Conservation (phyloP, 2,329 filamentous ascomycete species). For the Xylariales sp. region DNA sequence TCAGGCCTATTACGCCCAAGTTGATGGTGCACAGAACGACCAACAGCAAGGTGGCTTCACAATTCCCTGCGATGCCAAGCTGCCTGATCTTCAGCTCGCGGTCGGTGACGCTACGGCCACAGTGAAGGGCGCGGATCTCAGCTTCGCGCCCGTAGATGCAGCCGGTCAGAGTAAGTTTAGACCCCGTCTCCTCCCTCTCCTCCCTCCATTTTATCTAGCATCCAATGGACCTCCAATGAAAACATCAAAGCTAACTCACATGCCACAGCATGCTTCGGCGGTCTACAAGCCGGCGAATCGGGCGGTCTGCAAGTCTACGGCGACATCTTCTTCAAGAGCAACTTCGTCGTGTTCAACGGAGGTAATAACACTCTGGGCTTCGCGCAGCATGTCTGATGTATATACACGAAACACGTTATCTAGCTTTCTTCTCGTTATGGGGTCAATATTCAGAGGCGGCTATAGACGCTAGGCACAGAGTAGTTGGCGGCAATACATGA, state of each 20-base stretch:
- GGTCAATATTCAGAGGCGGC: not conserved
- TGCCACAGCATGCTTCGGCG: conserved; percentile 70
- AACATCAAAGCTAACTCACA: conserved; percentile 22
- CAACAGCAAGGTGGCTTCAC: conserved; percentile 57
- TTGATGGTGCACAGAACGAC: conserved; percentile 57
- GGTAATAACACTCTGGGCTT: conserved; percentile 66
- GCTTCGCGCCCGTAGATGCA: conserved; percentile 62
- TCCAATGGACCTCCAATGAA: not conserved
- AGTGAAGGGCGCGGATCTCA: conserved; percentile 64
- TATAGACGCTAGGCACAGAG: conserved; percentile 7
- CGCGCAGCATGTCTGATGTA: conserved; percentile 63
- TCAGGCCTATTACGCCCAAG: conserved; percentile 60
- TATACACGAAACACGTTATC: not conserved
- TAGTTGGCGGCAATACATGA: not conserved
- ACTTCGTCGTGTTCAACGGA: conserved; percentile 68
- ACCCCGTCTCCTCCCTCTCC: too few species aligned
- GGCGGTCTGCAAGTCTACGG: conserved; percentile 70
- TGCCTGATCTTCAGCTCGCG: conserved; percentile 65
- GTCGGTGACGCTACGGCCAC: conserved; percentile 68
- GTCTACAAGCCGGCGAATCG: conserved; percentile 68
- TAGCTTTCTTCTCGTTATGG: not conserved
- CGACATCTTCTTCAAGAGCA: conserved; percentile 71
- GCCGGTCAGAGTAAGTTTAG: conserved; percentile 59
- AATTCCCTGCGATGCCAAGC: conserved; percentile 58
- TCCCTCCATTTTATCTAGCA: not conserved